Evolutionary conservation across 768 basidiomycete genomes (phyloP), one percentile per base, ranked within the genome.

Genomic region (Mycena filopes): DNA sequence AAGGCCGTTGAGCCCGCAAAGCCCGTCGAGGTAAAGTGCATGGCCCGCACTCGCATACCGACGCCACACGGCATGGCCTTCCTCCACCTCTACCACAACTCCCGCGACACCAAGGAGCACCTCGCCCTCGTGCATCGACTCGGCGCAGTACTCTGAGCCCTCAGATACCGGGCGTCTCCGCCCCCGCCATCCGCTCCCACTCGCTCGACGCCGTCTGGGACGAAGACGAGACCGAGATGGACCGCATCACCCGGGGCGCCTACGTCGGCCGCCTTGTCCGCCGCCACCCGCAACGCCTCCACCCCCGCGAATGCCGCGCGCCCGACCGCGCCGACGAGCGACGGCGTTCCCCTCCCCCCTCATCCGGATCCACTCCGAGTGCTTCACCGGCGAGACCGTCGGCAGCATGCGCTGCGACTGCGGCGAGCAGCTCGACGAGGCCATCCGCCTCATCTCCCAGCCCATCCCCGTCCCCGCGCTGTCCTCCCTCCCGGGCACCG

Each of bases 381-480:
- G 98, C 77, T 99, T 95, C 80, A 99, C 98, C 0, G 98, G 98
- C 29, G 98, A 99, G 78, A 99, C 96, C 10, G 88, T 99, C 63
- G 98, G 98, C 28, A 90, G 95, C 83, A 96, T 98, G 93, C 91
- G 98, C 33, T 99, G 98, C 75, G 98, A 99, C 77, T 99, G 98
- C 74, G 98, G 98, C 16, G 96, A 99, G 78, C 98, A 99, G 77
- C 85, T 99, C 5, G 96, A 99, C 78, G 97, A 98, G 75, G 95
- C 98, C n/a, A 89, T 99, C 66, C 87, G 94, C 13, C 89, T 90
- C 71, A 95, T 98, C 71, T 89, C 91, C 16, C 84, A 87, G 75
- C 88, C 93, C 47, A 84, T 91, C 71, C 74, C 80, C 18, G 73
- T 88, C 62, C 80, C 83, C 11, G 69, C 80, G 13, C 59, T 78